These are phyloP conservation scores for Leishmania mexicana DNA, from an alignment of 208 protist genomes.

Conservation along the genomic window DNA sequence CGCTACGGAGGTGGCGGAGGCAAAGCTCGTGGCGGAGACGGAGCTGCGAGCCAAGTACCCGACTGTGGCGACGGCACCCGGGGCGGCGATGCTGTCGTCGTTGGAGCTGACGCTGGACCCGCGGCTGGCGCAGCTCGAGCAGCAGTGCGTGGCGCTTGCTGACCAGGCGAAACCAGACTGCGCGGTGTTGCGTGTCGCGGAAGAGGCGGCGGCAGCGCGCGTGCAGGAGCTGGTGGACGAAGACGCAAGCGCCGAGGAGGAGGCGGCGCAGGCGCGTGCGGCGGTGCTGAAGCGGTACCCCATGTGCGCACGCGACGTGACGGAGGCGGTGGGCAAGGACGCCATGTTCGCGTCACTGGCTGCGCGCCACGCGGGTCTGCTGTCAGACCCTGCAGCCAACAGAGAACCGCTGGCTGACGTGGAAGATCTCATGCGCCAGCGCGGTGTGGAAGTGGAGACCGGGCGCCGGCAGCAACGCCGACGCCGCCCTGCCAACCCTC, in stretches of 20 bases:
- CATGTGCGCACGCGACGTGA: conserved; percentile 53
- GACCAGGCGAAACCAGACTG: conserved; percentile 2
- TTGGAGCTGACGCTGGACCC: conserved; percentile 37
- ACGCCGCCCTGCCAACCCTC: conserved; percentile 14
- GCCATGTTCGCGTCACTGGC: conserved; percentile 39
- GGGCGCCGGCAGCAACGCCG: conserved; percentile 29
- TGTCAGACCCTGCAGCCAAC: conserved; percentile 31
- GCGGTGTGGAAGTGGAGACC: conserved; percentile 34
- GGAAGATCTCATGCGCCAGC: conserved; percentile 35
- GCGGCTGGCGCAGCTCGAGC: conserved; percentile 23
- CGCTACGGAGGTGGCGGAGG: conserved; percentile 32
- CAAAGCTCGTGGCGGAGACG: conserved; percentile 24
- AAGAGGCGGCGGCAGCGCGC: conserved; percentile 23
- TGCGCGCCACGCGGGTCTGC: conserved; percentile 19
- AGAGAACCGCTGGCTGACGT: conserved; percentile 17
- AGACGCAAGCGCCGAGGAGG: conserved; percentile 30
- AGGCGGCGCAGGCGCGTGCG: conserved; percentile 30
- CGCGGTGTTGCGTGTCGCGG: conserved; percentile 15
- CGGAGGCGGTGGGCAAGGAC: conserved; percentile 45
- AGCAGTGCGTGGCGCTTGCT: conserved; percentile 19
- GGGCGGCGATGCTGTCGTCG: conserved; percentile 31
- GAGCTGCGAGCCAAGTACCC: conserved; percentile 19
- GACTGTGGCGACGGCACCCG: conserved; percentile 1
- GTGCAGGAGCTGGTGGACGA: conserved; percentile 30
- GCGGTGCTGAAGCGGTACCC: conserved; percentile 36